A percentile compares a stretch with the other conserved stretches of the same genome.
phyloP scores from a whole-genome alignment of 225 moss, liverwort and hornwort species.

The Lunularia cruciata region DNA sequence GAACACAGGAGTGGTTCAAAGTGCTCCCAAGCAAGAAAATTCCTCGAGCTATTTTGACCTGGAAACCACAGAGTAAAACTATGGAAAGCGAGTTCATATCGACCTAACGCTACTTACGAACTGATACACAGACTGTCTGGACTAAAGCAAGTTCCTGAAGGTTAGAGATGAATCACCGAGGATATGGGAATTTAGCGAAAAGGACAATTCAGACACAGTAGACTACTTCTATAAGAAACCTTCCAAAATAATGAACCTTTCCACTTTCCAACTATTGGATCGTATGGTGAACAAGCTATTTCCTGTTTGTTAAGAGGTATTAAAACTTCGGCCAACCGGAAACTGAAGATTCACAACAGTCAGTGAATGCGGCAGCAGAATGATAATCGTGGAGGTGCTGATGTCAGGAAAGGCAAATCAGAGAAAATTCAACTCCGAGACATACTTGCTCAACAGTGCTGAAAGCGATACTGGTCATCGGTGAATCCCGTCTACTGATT shows the following conservation, averaged over 20 bases:
- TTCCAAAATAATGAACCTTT: too few species aligned
- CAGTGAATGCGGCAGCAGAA: background rate
- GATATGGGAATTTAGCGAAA: background rate
- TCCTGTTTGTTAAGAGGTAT: too few species aligned
- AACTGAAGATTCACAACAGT: background rate
- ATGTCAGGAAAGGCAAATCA: background rate
- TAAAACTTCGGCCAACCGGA: too few species aligned
- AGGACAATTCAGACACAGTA: too few species aligned
- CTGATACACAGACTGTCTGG: too few species aligned
- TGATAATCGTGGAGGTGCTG: background rate
- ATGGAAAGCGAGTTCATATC: background rate
- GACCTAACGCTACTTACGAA: too few species aligned
- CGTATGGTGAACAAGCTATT: too few species aligned
- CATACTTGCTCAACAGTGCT: slow-evolving; percentile 37
- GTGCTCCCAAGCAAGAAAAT: slow-evolving; percentile 44
- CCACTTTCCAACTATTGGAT: too few species aligned
- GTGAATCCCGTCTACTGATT: background rate
- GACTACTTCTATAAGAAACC: too few species aligned
- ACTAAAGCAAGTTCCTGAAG: too few species aligned
- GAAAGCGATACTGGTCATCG: background rate
- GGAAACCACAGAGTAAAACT: slow-evolving; percentile 6
- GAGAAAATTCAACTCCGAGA: background rate
- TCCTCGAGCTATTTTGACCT: slow-evolving; percentile 45
- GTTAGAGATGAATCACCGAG: background rate
- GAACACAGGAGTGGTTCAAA: slow-evolving; percentile 50